Base-by-base conservation (phyloP, 306 rosid genomes). In the Luffa aegyptiaca region DNA sequence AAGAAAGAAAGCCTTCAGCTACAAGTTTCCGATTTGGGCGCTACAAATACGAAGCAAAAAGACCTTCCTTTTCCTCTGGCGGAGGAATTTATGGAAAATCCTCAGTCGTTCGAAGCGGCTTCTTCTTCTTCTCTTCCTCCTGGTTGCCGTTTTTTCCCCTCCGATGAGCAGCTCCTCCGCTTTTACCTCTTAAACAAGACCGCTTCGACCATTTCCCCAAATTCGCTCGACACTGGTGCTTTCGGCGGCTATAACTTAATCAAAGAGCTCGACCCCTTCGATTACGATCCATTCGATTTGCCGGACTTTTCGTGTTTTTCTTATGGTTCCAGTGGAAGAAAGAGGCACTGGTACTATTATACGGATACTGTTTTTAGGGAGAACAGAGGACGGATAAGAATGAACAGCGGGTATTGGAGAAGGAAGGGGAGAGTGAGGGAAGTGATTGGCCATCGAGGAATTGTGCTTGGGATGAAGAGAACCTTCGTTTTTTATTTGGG, bases 321-420 rank as follows among this genome's bases (percentile, higher is more conserved):
- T 48, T 90, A 86, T 80, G 94, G 90, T 59, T 62, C 31, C 17
- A 73, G 82, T 0, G 97, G 89, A 33, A 79, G 77, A 78, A 85
- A 77, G 88, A 82, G 66, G 79, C 97, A 92, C 77, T 90, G 92
- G 94, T 87, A 75, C 79, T 90, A 87, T 68, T 92, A 85, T 73
- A 51, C 91, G 11, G 61, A 33, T 70, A 85, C 83, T 77, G 83
- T 76, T 77, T 44, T 62, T 75, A 81, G 80, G 83, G 86, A 80
- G 44, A 20, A 81, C 3, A 68, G 80, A 35, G 79, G 78, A 61
- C 76, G 82, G 66, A 78, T 86, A 80, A 88, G 61, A 55, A 64
- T 85, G 45, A 89, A 51, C 85, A 84, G 69, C 31, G 97, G 97
- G 68, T 88, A 86, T 76, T 92, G 96, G 97, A 82, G 76, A 59